phyloP scores from a whole-genome alignment of 345 rosid species.

The Diplotaxis tenuifolia region DNA sequence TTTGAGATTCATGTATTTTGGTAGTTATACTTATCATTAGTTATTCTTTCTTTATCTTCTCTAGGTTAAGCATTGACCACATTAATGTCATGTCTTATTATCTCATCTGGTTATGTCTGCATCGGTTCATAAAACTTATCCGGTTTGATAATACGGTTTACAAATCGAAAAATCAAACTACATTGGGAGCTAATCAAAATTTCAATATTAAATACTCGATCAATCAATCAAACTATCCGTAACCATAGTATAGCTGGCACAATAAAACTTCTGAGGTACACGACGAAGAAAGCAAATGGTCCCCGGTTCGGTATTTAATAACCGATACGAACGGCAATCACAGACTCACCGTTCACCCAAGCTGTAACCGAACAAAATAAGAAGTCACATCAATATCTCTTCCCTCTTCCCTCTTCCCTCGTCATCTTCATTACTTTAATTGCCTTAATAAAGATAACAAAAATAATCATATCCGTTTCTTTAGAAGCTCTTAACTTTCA shows the following conservation, averaged over 20 bases:
- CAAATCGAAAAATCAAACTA: neutral
- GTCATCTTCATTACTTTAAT: slow-evolving; percentile 33
- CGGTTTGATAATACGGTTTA: neutral
- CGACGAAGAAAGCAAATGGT: slow-evolving; percentile 3
- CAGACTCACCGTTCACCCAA: slow-evolving; percentile 12
- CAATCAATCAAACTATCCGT: neutral
- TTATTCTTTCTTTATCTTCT: neutral
- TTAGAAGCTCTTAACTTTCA: slow-evolving; percentile 12
- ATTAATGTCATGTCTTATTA: neutral
- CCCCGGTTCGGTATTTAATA: slow-evolving; percentile 32
- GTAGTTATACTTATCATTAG: slow-evolving; percentile 10
- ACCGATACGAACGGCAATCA: slow-evolving; percentile 24
- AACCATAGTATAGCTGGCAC: neutral
- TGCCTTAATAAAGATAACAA: neutral
- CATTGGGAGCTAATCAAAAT: neutral
- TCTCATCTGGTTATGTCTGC: neutral
- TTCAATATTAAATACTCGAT: neutral
- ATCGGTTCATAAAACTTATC: slow-evolving; percentile 8
- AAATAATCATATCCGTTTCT: slow-evolving; percentile 35
- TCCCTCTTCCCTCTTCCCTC: no score
- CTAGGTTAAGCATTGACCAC: neutral
- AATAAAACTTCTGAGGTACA: slow-evolving; percentile 3
- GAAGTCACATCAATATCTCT: slow-evolving; percentile 20
- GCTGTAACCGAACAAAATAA: slow-evolving; percentile 26
- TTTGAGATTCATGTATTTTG: neutral